Conservation (phyloP, 2,329 filamentous ascomycete genomes). For the Aspergillus brasiliensis region DNA sequence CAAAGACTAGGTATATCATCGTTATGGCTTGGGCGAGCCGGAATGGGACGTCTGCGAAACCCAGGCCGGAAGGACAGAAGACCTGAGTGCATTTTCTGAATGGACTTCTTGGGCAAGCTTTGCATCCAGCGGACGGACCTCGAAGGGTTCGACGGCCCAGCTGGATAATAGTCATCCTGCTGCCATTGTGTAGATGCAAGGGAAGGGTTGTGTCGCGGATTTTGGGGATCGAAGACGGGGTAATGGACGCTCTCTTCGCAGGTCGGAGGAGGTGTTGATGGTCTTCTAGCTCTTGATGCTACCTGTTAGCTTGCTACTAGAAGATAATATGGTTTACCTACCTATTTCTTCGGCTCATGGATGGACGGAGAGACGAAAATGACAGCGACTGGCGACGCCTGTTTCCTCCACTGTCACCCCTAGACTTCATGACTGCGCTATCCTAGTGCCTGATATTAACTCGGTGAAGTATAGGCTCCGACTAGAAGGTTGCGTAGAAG, state of each 20-base stretch:
- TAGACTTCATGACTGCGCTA: conserved; percentile 4
- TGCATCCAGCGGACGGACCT: conserved; percentile 30
- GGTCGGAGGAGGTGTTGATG: conserved; percentile 18
- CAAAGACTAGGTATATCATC: conserved; percentile 11
- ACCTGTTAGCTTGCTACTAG: background rate
- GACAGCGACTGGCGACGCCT: conserved; percentile 21
- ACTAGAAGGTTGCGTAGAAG: background rate
- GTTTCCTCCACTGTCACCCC: conserved; percentile 1
- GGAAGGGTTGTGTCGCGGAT: conserved; percentile 39
- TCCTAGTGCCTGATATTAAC: background rate
- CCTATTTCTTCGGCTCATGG: conserved; percentile 24
- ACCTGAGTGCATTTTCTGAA: conserved; percentile 36
- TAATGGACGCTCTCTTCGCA: conserved; percentile 40
- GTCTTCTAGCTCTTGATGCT: conserved; percentile 12
- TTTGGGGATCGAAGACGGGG: conserved; percentile 38
- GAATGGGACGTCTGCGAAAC: conserved; percentile 24
- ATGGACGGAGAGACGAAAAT: conserved; percentile 24
- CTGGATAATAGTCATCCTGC: conserved; percentile 14
- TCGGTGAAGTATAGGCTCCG: background rate
- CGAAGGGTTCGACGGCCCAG: conserved; percentile 16
- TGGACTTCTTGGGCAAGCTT: conserved; percentile 30
- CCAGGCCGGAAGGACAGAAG: conserved; percentile 32
- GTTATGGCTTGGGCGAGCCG: background rate
- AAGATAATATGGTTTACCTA: conserved; percentile 10
- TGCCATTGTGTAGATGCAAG: conserved; percentile 12